These are phyloP conservation scores for Globisporangium splendens DNA, from an alignment of 352 stramenopile genomes.

Conservation along the genomic window DNA sequence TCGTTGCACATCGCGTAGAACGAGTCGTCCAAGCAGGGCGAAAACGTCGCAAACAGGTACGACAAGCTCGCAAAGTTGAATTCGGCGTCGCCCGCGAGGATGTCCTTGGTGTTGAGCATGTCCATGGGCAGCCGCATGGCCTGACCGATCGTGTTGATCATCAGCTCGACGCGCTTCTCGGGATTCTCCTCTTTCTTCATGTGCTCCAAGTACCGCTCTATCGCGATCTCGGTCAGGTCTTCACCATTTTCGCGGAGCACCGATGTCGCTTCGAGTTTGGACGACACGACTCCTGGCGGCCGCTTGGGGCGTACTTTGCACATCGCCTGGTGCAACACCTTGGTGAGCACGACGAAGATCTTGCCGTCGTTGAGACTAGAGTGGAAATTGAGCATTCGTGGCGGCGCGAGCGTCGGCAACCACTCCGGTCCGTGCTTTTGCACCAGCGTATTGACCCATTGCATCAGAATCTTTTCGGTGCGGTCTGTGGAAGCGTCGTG, in stretches of 20 bases:
- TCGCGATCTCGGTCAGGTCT: constrained; percentile 72
- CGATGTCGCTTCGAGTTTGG: constrained; percentile 52
- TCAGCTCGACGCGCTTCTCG: constrained; percentile 61
- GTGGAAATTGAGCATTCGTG: constrained; percentile 64
- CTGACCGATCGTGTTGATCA: constrained; percentile 68
- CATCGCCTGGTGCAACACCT: constrained; percentile 66
- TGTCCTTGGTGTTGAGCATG: constrained; percentile 59
- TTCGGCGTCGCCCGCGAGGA: constrained; percentile 64
- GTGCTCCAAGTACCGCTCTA: constrained; percentile 72
- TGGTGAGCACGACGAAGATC: constrained; percentile 50
- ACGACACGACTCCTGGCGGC: constrained; percentile 19
- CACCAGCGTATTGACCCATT: constrained; percentile 71
- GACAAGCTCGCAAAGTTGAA: constrained; percentile 72
- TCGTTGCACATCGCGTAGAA: constrained; percentile 48
- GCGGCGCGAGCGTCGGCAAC: constrained; percentile 20
- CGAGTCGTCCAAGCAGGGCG: constrained; percentile 48
- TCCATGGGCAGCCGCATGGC: constrained; percentile 67
- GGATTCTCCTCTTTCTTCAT: constrained; percentile 43
- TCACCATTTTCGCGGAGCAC: constrained; percentile 75
- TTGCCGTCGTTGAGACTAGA: constrained; percentile 62
- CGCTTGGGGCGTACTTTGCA: constrained; percentile 37
- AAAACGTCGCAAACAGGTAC: constrained; percentile 68
- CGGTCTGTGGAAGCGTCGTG: constrained; percentile 59
- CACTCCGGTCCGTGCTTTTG: constrained; percentile 45
- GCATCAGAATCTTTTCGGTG: constrained; percentile 65